Percentiles rank a stretch among this genome's conserved stretches.
phyloP scores from a whole-genome alignment of 805 yeast genomes.

The Yarrowia sp. region DNA sequence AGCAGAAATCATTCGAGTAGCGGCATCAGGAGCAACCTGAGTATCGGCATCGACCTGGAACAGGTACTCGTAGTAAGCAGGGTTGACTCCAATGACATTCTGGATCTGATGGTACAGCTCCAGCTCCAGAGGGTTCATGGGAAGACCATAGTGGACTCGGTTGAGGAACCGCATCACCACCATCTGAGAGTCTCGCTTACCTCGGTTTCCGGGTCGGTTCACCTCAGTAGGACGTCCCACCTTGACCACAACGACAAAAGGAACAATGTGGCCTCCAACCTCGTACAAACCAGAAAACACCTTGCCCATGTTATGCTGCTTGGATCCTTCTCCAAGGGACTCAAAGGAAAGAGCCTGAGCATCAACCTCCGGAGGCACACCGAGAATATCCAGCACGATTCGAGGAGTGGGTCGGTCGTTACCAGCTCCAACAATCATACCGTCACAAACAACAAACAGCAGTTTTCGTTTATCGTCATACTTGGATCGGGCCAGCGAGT shows the following conservation, averaged over 20 bases:
- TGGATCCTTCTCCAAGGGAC: conserved; percentile 58
- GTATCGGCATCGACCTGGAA: conserved; percentile 68
- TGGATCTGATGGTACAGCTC: conserved; percentile 55
- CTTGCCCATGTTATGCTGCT: conserved; percentile 64
- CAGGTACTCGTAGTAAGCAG: conserved; percentile 53
- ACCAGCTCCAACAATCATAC: conserved; percentile 61
- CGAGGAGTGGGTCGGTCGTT: conserved; percentile 59
- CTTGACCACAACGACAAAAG: conserved; percentile 55
- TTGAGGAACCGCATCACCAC: conserved; percentile 60
- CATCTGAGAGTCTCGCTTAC: conserved; percentile 64
- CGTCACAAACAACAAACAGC: conserved; percentile 58
- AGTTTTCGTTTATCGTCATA: conserved; percentile 60
- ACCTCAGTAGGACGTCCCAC: conserved; percentile 62
- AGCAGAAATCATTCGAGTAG: conserved; percentile 55
- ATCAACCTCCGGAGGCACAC: conserved; percentile 51
- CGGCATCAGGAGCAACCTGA: conserved; percentile 52
- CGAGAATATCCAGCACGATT: conserved; percentile 55
- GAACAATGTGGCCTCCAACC: conserved; percentile 55
- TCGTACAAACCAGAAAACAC: conserved; percentile 60
- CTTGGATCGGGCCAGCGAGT: conserved; percentile 56
- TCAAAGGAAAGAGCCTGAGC: conserved; percentile 55
- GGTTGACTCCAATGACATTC: conserved; percentile 57
- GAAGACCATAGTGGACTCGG: conserved; percentile 57
- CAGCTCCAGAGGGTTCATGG: conserved; percentile 59
- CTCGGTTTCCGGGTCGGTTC: conserved; percentile 60